Conservation (phyloP, 306 rosid genomes). For the Sindora glabra region DNA sequence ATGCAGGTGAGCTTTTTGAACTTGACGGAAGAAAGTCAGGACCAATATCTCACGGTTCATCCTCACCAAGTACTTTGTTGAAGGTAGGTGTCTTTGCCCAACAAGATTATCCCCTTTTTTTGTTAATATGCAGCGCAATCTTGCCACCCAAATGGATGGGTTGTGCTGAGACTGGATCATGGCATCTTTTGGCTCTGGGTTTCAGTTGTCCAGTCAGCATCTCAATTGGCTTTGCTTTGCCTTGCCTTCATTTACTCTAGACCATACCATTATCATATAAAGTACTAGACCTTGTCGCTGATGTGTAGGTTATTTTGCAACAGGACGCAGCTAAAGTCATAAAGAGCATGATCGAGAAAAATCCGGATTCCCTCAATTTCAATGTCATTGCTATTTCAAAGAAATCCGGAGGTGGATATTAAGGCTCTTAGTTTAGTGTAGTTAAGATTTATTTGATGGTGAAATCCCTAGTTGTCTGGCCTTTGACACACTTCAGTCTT, state of each 20-base stretch:
- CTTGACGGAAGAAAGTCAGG: conserved; percentile 79
- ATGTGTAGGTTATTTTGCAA: not conserved
- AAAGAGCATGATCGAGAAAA: conserved; percentile 54
- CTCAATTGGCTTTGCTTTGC: too few species aligned
- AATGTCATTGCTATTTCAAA: conserved; percentile 73
- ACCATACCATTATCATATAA: not conserved
- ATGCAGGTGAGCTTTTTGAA: conserved; percentile 71
- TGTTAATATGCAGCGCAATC: too few species aligned
- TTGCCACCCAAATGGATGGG: too few species aligned
- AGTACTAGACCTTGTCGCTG: not conserved
- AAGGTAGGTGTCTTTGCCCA: too few species aligned
- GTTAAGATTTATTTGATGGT: too few species aligned
- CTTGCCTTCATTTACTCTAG: too few species aligned
- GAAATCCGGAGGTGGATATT: conserved; percentile 23
- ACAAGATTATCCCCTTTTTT: too few species aligned
- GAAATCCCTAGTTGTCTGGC: too few species aligned
- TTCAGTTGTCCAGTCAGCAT: too few species aligned
- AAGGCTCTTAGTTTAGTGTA: not conserved
- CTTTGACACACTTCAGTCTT: too few species aligned
- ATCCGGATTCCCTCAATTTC: conserved; percentile 63
- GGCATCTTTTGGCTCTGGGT: too few species aligned
- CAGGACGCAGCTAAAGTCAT: conserved; percentile 80
- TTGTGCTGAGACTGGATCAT: too few species aligned
- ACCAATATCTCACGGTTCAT: conserved; percentile 71
- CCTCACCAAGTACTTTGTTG: conserved; percentile 58